Evolutionary conservation across 208 protist genomes (phyloP).

Genomic region (Leishmania aethiopica): DNA sequence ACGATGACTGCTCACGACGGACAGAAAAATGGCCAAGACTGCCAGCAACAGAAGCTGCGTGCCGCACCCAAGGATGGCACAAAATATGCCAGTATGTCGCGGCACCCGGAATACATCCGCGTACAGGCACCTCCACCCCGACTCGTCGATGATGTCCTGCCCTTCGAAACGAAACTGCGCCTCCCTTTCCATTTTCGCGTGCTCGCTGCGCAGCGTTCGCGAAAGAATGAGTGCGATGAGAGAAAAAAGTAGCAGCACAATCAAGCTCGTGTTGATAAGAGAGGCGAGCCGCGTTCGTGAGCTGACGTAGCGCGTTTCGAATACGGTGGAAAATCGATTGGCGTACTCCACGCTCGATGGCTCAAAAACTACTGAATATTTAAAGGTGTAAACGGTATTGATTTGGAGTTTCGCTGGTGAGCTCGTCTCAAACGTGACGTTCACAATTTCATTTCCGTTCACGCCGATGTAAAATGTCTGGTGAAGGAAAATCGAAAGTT

Average conservation of each 20-base stretch:
- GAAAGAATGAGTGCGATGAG: slow-evolving; percentile 92
- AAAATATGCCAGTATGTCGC: slow-evolving; percentile 64
- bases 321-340: slow-evolving; percentile 92
- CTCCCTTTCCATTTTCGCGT: slow-evolving; percentile 72
- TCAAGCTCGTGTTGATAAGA: slow-evolving; percentile 93
- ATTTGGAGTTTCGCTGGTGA: slow-evolving; percentile 17
- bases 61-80: slow-evolving; percentile 77
- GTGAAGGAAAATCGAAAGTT: slow-evolving; percentile 83
- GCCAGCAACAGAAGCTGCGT: slow-evolving; percentile 45
- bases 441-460: slow-evolving; percentile 69
- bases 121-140: slow-evolving; percentile 96
- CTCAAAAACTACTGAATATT: slow-evolving; percentile 83
- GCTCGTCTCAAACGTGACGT: slow-evolving; percentile 62
- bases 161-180: slow-evolving; percentile 46
- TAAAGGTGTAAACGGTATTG: slow-evolving; percentile 67
- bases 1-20: slow-evolving; percentile 19
- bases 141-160: slow-evolving; percentile 81
- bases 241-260: slow-evolving; percentile 91
- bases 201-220: slow-evolving; percentile 85
- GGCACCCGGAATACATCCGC: slow-evolving; percentile 96
- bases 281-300: slow-evolving; percentile 90
- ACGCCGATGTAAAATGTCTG: slow-evolving; percentile 76
- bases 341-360: slow-evolving; percentile 73
- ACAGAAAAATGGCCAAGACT: slow-evolving; percentile 27
- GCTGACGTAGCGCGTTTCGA: slow-evolving; percentile 86